phyloP scores from a whole-genome alignment of 2,329 filamentous ascomycete genomes.

The Cordyceps cicadae region DNA sequence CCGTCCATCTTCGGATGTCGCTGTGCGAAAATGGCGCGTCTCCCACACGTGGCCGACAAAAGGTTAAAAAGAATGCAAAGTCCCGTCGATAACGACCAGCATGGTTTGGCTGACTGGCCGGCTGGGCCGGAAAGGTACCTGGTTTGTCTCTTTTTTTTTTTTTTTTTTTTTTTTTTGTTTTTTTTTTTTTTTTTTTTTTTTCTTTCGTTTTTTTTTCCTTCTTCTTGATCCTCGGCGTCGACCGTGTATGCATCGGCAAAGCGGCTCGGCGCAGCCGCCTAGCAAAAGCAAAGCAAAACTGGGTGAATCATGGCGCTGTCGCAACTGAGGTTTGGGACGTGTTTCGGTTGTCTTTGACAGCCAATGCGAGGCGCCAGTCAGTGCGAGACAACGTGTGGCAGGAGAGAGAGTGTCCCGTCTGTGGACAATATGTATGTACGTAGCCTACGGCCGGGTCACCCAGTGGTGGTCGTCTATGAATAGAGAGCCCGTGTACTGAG shows the following conservation, averaged over 20 bases:
- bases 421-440: no score
- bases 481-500: no score
- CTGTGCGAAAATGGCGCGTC: neutral
- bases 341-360: neutral
- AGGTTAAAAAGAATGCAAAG: neutral
- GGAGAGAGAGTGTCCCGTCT: neutral
- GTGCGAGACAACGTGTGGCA: neutral
- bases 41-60: neutral
- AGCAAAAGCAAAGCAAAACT: no score
- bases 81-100: neutral
- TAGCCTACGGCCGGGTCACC: no score
- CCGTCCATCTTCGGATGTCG: neutral
- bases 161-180: no score
- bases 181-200: no score
- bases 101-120: neutral
- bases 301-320: conserved; percentile 7
- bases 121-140: neutral
- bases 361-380: neutral
- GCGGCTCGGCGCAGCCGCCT: neutral
- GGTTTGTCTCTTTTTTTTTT: no score
- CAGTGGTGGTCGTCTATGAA: no score
- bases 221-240: neutral
- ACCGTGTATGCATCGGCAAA: neutral
- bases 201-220: no score
- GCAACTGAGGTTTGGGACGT: neutral